Evolutionary conservation across 2,329 filamentous ascomycete genomes (phyloP), one percentile per base, ranked within the genome.

Genomic region (Diaporthe ilicicola): DNA sequence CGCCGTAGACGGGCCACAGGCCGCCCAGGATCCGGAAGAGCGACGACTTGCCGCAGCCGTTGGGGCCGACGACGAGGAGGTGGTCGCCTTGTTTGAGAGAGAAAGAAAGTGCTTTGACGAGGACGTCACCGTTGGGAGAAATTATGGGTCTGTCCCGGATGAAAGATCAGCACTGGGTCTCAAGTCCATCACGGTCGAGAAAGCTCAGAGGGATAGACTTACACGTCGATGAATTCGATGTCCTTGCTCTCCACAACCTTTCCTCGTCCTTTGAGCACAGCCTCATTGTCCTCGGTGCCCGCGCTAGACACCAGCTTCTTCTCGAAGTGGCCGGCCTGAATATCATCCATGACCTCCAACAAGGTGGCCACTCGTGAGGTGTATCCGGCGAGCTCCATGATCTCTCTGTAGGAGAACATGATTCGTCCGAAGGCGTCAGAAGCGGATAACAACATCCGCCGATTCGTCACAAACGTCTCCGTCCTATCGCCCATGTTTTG

Each of bases 391-490:
- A 99, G 86, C 81, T 99, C 95, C 79, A 95, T 97, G 73, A 99
- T 92, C 79, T 99, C 96, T 76, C 97, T 95, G 86, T 98, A 98
- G 2, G 94, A 97, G 83, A 97, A 98, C 95, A 98, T 98, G 74
- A 98, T 87, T 71, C 96, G 92, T 1, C 95, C 95, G 78, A 98
- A 98, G 29, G 95, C 95, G 79, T 99, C 96, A 0, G 95, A 98
- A 1, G 94, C 96, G 48, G 94, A 95, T 7, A 99, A 87, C 15
- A 99, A 87, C 88, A 99, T 93, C 71, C 96, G 89, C 54, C 96
- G 87, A 80, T 98, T 99, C 1, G 95, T 99, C 50, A 99, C 93
- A 77, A 99, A 98, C 72, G 90, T 92, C 80, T 91, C 89, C 46
- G 90, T 91, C 73, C 90, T 82, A 78, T 94, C 91, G 54, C 92